Conservation (phyloP, 164 flowering plant species). For the Macadamia tetraphylla region DNA sequence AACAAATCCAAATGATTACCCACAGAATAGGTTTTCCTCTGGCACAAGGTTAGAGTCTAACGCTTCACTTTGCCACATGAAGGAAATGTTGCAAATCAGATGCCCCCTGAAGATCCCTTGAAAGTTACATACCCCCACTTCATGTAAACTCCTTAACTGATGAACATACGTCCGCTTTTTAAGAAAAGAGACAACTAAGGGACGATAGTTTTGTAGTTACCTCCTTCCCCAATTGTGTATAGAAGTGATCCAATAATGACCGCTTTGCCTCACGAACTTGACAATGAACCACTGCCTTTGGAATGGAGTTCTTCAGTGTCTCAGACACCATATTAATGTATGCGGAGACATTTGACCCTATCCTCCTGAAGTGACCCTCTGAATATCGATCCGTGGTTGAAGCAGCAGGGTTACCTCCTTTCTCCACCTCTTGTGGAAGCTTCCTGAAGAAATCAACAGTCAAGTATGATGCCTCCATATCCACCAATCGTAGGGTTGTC, state of each 20-base stretch:
- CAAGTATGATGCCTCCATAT: constrained; percentile 68
- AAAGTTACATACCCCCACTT: too few relatives aligned
- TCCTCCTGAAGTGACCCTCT: constrained; percentile 58
- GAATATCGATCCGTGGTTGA: constrained; percentile 38
- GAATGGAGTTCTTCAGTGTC: constrained; percentile 46
- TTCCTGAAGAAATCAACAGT: constrained; percentile 63
- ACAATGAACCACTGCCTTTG: constrained; percentile 66
- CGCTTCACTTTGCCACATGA: too few relatives aligned
- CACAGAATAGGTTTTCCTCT: too few relatives aligned
- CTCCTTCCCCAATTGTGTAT: constrained; percentile 65
- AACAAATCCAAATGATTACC: too few relatives aligned
- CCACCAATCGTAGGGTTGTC: constrained; percentile 54
- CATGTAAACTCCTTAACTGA: too few relatives aligned
- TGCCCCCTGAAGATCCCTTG: too few relatives aligned
- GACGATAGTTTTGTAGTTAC: constrained; percentile 19
- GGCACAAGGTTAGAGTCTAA: too few relatives aligned
- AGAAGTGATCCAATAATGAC: constrained; percentile 50
- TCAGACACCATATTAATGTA: constrained; percentile 55
- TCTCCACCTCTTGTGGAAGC: constrained; percentile 56
- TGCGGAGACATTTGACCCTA: constrained; percentile 51
- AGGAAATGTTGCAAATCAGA: too few relatives aligned
- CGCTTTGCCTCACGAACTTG: constrained; percentile 68
- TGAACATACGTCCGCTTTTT: neutral
- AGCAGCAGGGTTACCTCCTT: constrained; percentile 40
- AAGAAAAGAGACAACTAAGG: neutral